Evolutionary conservation across 768 basidiomycete species (phyloP), one percentile per base, ranked within the genome.

Genomic region (Naganishia vaughanmartiniae): DNA sequence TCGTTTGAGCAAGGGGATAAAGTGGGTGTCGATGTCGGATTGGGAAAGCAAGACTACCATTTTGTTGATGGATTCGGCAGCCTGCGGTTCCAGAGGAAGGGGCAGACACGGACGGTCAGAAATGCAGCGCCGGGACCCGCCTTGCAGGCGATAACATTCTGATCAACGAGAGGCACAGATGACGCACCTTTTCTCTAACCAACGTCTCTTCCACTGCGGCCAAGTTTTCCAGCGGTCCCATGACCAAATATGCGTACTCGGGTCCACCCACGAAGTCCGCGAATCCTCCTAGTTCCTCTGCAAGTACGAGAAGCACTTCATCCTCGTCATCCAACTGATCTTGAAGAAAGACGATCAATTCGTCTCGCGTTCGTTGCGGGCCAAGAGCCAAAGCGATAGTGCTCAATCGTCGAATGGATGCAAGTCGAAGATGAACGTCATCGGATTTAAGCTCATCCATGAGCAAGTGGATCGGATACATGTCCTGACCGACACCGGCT

Each of bases 311-410:
- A 51, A 99, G 84, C 34, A 99, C 94, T 78, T 99, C 96, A 81
- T 99, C 96, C 83, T 99, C 96, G 78, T 99, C 96, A 81, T 99
- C 96, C 74, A 99, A 89, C n/a, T 93, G 94, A 78, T 99, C 95
- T 83, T 93, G 92, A 66, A 99, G 87, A 84, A 99, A 99, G 0
- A 93, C 92, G 73, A 99, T 87, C 75, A 99, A 87, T 80, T 99
- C 96, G 67, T 93, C 90, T 73, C 95, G 88, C 30, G 94, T 91
- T 75, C 96, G 91, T 84, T 94, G 90, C 53, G 93, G 88, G 7
- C 96, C 95, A 65, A 99, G 86, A 21, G 96, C 96, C 73, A 99
- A 87, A 6, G 95, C 95, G 83, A 99, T 99, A 57, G 96, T 99
- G 65, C 93, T 93, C 78, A 99, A 87, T 82, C 94, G 91, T 82